These are phyloP conservation scores for Boletus patriciae DNA, from an alignment of 768 basidiomycete genomes.

Conservation along the genomic window DNA sequence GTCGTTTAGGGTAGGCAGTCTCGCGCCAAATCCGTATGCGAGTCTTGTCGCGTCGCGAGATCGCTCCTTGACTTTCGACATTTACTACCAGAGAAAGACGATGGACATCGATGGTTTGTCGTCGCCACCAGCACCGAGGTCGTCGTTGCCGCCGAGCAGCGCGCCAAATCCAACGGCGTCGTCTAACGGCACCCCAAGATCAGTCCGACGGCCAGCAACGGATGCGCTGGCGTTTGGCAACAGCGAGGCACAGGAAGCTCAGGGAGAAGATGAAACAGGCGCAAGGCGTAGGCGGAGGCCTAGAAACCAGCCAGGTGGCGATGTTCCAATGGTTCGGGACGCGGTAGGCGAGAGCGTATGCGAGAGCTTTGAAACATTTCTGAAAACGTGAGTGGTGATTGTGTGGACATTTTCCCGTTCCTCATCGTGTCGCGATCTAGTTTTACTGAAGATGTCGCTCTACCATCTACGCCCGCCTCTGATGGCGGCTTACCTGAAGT, in stretches of 20 bases:
- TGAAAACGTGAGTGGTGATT: conserved; percentile 71
- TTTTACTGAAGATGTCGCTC: conserved; percentile 77
- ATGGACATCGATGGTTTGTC: conserved; percentile 62
- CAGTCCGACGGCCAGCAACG: conserved; percentile 40
- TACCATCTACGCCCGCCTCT: conserved; percentile 78
- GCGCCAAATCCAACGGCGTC: conserved; percentile 42
- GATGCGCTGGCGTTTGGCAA: conserved; percentile 58
- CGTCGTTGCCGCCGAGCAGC: conserved; percentile 55
- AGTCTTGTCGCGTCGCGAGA: conserved; percentile 26
- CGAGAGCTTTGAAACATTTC: conserved; percentile 87
- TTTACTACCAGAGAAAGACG: conserved; percentile 11
- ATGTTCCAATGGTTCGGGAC: conserved; percentile 88
- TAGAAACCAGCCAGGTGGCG: conserved; percentile 47
- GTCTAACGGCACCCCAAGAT: conserved; percentile 35
- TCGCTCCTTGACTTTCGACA: conserved; percentile 9
- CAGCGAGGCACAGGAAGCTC: conserved; percentile 47
- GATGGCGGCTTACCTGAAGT: conserved; percentile 61
- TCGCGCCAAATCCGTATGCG: conserved; percentile 38
- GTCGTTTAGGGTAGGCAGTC: conserved; percentile 43
- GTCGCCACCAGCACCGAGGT: conserved; percentile 54
- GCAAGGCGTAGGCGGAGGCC: conserved; percentile 49
- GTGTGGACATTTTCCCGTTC: neutral
- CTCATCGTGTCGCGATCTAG: conserved; percentile 41
- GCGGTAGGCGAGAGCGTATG: conserved; percentile 94
- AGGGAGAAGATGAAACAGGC: conserved; percentile 39